Evolutionary conservation across 2,329 filamentous ascomycete species (phyloP), one percentile per base, ranked within the genome.

Genomic region (Arthrobotrys sinensis): DNA sequence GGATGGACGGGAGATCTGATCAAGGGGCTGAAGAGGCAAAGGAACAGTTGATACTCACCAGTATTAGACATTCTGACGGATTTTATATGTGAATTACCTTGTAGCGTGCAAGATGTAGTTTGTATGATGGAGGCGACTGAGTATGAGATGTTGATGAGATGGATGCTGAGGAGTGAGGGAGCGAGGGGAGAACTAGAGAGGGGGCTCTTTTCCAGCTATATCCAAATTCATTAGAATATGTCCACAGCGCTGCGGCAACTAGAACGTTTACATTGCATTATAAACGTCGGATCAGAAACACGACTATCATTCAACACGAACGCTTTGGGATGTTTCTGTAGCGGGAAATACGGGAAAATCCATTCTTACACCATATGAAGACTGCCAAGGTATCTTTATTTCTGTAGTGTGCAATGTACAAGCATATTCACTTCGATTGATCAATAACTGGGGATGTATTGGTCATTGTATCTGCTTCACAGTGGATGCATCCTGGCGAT

Each of bases 221-320:
- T 1, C 4, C 5, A 16, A 45, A 21, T 38, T 38, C 32, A 38
- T 11, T 34, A 5, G 11, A 5, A 57, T 57, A 19, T 57, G 32
- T n/a, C 10, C 16, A 36, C 36, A 43, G 11, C 11, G 55, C 36
- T 16, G 55, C 55, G 55, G 55, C 55, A 60, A 60, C 55, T 19
- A 28, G 3, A 5, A 24, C 7, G 11, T 43, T 11, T 19, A 16
- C 19, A 19, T 43, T 24, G 16, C 16, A 14, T 3, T 11, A 24
- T 3, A 24, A 24, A 48, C 19, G 19, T 10, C 19, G 12, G 45
- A 48, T 48, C 19, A 48, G 6, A 21, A 12, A 24, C 12, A 16
- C 43, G n/a, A 16, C n/a, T 45, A 45, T 48, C 45, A 48, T 14
- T 7, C 45, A 48, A 45, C 19, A 48, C n/a, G 12, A 28, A 28